These are phyloP conservation scores for Clavispora vitiphila DNA, from an alignment of 805 yeast genomes.

Conservation along the genomic window DNA sequence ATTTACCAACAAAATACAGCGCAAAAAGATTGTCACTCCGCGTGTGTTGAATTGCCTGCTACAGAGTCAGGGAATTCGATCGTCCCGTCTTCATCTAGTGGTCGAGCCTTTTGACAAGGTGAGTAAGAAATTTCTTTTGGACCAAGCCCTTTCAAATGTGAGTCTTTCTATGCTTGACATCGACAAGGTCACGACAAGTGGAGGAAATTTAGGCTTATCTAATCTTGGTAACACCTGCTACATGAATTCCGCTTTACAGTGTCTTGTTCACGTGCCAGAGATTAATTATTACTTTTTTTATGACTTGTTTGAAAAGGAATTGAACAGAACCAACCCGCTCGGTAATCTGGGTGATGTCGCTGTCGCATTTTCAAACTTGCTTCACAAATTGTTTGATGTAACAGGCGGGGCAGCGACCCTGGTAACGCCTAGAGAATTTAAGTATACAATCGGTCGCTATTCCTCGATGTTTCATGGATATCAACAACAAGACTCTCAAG, in stretches of 20 bases:
- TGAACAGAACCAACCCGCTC: constrained; percentile 74
- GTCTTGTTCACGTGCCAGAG: constrained; percentile 82
- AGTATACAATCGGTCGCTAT: constrained; percentile 69
- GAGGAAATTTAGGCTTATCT: constrained; percentile 53
- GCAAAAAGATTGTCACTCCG: constrained; percentile 25
- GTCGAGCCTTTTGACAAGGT: constrained; percentile 22
- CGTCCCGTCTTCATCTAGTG: constrained; percentile 22
- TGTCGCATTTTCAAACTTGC: constrained; percentile 59
- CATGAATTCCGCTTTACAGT: constrained; percentile 93
- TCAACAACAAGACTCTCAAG: constrained; percentile 92
- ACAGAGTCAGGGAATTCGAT: constrained; percentile 25
- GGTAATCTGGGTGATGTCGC: constrained; percentile 87
- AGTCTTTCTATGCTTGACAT: constrained; percentile 8
- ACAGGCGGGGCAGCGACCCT: constrained; percentile 8
- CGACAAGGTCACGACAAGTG: constrained; percentile 10
- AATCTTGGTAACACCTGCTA: constrained; percentile 90
- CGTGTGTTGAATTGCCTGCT: constrained; percentile 20
- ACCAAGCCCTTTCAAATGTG: constrained; percentile 9
- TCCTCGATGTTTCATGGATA: constrained; percentile 76
- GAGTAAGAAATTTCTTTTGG: constrained; percentile 19
- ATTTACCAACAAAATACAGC: constrained; percentile 26
- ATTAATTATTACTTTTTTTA: constrained; percentile 68
- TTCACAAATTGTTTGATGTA: constrained; percentile 52
- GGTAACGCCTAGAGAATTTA: constrained; percentile 70
- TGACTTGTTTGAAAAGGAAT: constrained; percentile 55